A percentile compares a stretch with the other conserved stretches of the same genome.
Conservation (phyloP, 2,329 filamentous ascomycete genomes). For the Talaromyces piceae region DNA sequence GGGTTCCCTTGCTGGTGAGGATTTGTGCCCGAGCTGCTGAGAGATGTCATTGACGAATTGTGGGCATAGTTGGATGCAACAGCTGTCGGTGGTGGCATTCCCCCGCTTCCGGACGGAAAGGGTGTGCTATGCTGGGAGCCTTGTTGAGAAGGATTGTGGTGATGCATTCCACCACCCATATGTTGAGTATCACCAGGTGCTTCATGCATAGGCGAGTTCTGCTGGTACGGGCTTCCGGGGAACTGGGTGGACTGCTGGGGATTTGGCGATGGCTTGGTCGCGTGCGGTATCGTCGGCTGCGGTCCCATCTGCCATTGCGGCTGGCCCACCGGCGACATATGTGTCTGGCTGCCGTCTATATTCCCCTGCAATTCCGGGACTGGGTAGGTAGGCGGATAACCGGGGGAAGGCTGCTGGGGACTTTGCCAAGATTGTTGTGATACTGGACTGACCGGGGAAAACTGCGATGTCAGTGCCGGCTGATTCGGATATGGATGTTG, state of each 20-base stretch:
- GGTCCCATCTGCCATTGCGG: slow-evolving; percentile 9
- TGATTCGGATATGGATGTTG: slow-evolving; percentile 6
- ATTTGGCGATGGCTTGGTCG: slow-evolving; percentile 9
- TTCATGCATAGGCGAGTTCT: slow-evolving; percentile 2
- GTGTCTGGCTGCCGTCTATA: not conserved
- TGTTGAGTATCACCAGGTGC: not conserved
- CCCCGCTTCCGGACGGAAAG: not conserved
- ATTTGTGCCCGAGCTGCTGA: not conserved
- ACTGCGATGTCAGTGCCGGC: slow-evolving; percentile 4
- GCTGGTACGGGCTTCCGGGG: not conserved
- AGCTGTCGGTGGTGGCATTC: not conserved
- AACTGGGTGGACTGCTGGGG: slow-evolving; percentile 2
- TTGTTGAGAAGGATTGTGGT: not conserved
- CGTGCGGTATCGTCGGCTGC: slow-evolving; percentile 9
- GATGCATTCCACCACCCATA: not conserved
- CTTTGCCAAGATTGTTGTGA: slow-evolving; percentile 4
- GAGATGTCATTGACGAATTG: slow-evolving; percentile 1
- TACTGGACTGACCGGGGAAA: not conserved
- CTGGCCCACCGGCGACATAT: not conserved
- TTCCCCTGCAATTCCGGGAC: slow-evolving; percentile 1
- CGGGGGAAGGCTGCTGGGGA: not conserved
- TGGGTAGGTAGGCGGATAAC: slow-evolving; percentile 4
- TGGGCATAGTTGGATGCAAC: not conserved
- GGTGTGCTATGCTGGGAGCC: not conserved
- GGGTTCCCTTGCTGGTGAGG: not conserved